Evolutionary conservation across 2,329 filamentous ascomycete genomes (phyloP).

Genomic region (Talaromyces atroroseus): DNA sequence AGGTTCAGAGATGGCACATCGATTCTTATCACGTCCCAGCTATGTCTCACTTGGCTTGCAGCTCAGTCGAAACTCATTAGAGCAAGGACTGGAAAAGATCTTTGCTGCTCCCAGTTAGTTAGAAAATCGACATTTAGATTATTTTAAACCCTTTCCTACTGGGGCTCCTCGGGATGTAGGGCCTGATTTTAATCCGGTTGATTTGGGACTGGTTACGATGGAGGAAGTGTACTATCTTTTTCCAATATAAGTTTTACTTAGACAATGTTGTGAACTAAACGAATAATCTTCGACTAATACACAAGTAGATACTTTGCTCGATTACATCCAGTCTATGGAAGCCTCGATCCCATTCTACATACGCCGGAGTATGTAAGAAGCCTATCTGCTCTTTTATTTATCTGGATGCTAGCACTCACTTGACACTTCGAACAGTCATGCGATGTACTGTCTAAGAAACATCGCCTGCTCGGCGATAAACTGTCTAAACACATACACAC

Average conservation of each 20-base stretch:
- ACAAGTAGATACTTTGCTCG: slow-evolving; percentile 22
- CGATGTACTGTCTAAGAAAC: slow-evolving; percentile 19
- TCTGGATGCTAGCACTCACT: slow-evolving; percentile 28
- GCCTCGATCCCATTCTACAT: slow-evolving; percentile 26
- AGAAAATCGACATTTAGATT: slow-evolving; percentile 17
- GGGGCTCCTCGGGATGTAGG: slow-evolving; percentile 20
- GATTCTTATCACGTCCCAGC: slow-evolving; percentile 17
- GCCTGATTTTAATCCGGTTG: slow-evolving; percentile 25
- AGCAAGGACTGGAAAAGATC: slow-evolving; percentile 19
- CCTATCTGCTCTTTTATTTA: slow-evolving; percentile 25
- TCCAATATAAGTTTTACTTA: slow-evolving; percentile 19
- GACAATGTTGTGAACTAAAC: too few relatives aligned
- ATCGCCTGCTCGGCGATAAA: slow-evolving; percentile 25
- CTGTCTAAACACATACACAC: slow-evolving; percentile 25
- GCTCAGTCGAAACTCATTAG: slow-evolving; percentile 17
- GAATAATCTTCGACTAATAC: neutral
- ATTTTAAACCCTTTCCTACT: slow-evolving; percentile 18
- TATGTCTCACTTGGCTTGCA: slow-evolving; percentile 23
- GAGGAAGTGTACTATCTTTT: slow-evolving; percentile 24
- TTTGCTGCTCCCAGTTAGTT: slow-evolving; percentile 5
- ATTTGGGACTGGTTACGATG: slow-evolving; percentile 25
- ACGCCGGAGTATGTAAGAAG: slow-evolving; percentile 23
- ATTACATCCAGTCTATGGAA: slow-evolving; percentile 26
- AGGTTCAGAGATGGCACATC: slow-evolving; percentile 6
- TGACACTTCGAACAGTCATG: slow-evolving; percentile 24